A percentile compares a stretch with the other conserved stretches of the same genome.
These are phyloP conservation scores for Dalbergia oliveri DNA, from an alignment of 306 rosid genomes.

Conservation along the genomic window DNA sequence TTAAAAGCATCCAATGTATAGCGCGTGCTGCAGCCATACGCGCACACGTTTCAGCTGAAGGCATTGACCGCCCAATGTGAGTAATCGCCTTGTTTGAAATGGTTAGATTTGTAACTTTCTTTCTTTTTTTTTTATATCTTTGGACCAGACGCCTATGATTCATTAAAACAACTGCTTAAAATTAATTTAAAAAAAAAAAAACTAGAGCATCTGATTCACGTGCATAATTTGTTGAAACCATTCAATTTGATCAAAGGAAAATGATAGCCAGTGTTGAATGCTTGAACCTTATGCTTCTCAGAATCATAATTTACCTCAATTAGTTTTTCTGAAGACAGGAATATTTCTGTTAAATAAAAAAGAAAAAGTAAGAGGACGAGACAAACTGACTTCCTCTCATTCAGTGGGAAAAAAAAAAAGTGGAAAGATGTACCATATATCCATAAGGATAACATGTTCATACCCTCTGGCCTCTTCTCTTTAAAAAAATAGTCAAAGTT, in stretches of 20 bases:
- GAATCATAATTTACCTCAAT: neutral
- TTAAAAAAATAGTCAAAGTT: slow-evolving; percentile 43
- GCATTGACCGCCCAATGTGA: no score
- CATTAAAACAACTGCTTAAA: neutral
- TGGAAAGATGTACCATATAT: neutral
- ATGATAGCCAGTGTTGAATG: neutral
- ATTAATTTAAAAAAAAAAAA: slow-evolving; percentile 1
- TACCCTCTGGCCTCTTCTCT: neutral
- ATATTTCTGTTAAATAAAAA: neutral
- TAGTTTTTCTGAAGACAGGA: neutral
- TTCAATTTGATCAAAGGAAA: neutral
- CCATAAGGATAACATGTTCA: slow-evolving; percentile 26
- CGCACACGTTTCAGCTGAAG: no score
- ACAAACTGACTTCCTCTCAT: slow-evolving; percentile 22
- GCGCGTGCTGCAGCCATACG: no score
- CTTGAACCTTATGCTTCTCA: neutral
- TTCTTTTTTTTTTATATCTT: neutral
- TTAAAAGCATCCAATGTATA: no score
- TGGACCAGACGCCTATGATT: neutral
- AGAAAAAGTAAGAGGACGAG: neutral
- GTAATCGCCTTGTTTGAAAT: slow-evolving; percentile 5
- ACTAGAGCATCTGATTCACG: neutral
- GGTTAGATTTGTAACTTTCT: neutral
- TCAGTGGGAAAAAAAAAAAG: neutral
- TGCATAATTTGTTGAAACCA: neutral